Percentiles rank a stretch among this genome's conserved stretches.
Conservation (phyloP, 2,329 filamentous ascomycete genomes). For the Aspergillus awamori region DNA sequence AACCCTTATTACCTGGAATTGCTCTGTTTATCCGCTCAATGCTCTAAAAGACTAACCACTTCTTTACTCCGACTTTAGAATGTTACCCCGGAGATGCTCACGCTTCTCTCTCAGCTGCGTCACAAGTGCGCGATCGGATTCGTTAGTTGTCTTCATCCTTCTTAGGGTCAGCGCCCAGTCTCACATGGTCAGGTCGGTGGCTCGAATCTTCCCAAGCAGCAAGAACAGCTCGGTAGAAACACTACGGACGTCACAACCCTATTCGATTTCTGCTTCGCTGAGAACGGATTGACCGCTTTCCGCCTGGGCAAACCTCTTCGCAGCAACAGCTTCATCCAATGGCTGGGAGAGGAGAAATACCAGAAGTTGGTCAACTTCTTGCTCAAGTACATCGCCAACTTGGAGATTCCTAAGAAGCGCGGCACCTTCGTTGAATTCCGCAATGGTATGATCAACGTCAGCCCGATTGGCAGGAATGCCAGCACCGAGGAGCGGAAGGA, state of each 20-base stretch:
- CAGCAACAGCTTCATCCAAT: slow-evolving; percentile 84
- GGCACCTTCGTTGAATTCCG: slow-evolving; percentile 70
- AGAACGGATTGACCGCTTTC: slow-evolving; percentile 93
- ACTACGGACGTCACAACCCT: slow-evolving; percentile 73
- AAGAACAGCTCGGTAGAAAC: slow-evolving; percentile 83
- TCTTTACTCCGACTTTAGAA: slow-evolving; percentile 47
- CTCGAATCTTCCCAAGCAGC: slow-evolving; percentile 88
- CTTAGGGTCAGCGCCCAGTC: slow-evolving; percentile 3
- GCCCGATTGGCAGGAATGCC: slow-evolving; percentile 76
- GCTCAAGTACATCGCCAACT: slow-evolving; percentile 62
- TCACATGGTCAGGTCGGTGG: slow-evolving; percentile 66
- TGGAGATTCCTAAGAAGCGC: slow-evolving; percentile 65
- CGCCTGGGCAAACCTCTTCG: slow-evolving; percentile 76
- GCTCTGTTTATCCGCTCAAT: too few species aligned
- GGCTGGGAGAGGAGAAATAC: slow-evolving; percentile 81
- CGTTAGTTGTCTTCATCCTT: slow-evolving; percentile 23
- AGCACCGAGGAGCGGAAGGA: slow-evolving; percentile 76
- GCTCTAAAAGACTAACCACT: neutral
- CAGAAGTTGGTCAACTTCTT: slow-evolving; percentile 63
- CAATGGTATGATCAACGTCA: slow-evolving; percentile 68
- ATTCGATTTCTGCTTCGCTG: slow-evolving; percentile 97
- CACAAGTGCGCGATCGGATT: slow-evolving; percentile 52
- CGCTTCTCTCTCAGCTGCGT: slow-evolving; percentile 76
- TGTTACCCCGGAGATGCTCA: slow-evolving; percentile 79
- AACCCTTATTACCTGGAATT: too few species aligned